Conservation (phyloP, 1,284 basidiomycete species). For the Trametes pubescens region DNA sequence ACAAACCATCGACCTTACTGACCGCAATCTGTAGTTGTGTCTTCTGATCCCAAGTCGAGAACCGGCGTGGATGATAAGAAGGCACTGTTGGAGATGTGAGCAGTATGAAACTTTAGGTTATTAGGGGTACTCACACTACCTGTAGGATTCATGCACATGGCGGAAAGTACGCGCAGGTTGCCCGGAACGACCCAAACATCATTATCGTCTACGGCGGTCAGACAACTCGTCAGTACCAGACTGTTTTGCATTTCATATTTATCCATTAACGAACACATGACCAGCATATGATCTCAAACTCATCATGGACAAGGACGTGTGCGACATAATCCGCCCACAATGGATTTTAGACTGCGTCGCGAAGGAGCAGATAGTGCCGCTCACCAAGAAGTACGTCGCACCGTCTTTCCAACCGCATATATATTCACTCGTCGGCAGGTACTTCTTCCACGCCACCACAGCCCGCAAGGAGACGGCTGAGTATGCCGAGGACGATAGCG, state of each 20-base stretch:
- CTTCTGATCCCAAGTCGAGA: slow-evolving; percentile 77
- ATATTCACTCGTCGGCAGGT: slow-evolving; percentile 50
- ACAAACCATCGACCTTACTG: background rate
- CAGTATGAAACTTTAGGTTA: background rate
- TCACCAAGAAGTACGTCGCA: slow-evolving; percentile 68
- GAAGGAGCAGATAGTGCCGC: slow-evolving; percentile 59
- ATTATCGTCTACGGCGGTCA: slow-evolving; percentile 73
- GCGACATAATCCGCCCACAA: slow-evolving; percentile 78
- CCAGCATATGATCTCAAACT: slow-evolving; percentile 73
- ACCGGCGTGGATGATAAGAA: slow-evolving; percentile 74
- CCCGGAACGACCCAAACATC: slow-evolving; percentile 54
- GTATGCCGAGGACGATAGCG: slow-evolving; percentile 43
- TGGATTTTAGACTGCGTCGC: slow-evolving; percentile 87
- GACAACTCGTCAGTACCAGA: slow-evolving; percentile 58
- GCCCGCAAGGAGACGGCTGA: slow-evolving; percentile 44
- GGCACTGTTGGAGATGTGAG: slow-evolving; percentile 70
- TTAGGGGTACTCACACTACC: background rate
- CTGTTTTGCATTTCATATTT: background rate
- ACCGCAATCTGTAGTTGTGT: slow-evolving; percentile 62
- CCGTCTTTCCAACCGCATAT: background rate
- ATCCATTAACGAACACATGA: background rate
- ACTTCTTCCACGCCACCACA: slow-evolving; percentile 76
- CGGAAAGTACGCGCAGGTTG: slow-evolving; percentile 75
- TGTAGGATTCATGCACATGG: slow-evolving; percentile 80
- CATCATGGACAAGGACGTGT: slow-evolving; percentile 66